These are phyloP conservation scores for Penicillium concentricum DNA, from an alignment of 2,329 filamentous ascomycete species.

Conservation along the genomic window DNA sequence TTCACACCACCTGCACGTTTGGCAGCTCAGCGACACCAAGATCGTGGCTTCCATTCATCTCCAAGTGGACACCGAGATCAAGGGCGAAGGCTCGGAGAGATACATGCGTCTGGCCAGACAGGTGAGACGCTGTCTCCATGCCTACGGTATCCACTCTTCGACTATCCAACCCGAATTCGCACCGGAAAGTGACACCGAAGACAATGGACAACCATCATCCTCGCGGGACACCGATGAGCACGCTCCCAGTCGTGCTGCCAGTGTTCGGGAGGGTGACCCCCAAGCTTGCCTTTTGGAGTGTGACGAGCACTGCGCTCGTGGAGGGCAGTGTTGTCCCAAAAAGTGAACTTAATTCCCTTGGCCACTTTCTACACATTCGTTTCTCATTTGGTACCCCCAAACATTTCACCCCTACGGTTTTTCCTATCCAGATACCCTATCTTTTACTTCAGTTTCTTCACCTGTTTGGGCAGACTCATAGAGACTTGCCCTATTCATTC, in stretches of 20 bases:
- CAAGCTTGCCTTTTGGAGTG: slow-evolving; percentile 49
- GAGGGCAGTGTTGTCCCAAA: slow-evolving; percentile 44
- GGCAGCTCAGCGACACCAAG: slow-evolving; percentile 95
- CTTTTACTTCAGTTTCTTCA: neutral
- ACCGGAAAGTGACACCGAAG: slow-evolving; percentile 38
- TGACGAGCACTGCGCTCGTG: slow-evolving; percentile 44
- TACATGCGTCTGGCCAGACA: slow-evolving; percentile 90
- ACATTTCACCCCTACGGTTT: slow-evolving; percentile 2
- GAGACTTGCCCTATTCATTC: neutral
- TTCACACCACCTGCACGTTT: slow-evolving; percentile 95
- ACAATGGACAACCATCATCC: slow-evolving; percentile 24
- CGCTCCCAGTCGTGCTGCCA: slow-evolving; percentile 36
- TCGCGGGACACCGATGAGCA: slow-evolving; percentile 19
- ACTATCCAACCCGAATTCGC: slow-evolving; percentile 91
- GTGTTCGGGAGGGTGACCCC: slow-evolving; percentile 37
- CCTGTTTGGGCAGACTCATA: neutral
- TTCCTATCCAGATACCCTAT: slow-evolving; percentile 7
- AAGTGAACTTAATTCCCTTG: slow-evolving; percentile 23
- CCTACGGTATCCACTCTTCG: slow-evolving; percentile 92
- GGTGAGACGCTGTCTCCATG: slow-evolving; percentile 85
- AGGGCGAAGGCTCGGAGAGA: slow-evolving; percentile 69
- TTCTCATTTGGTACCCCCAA: neutral
- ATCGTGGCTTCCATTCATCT: slow-evolving; percentile 91
- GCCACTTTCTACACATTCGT: neutral
- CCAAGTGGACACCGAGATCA: slow-evolving; percentile 85